phyloP scores from a whole-genome alignment of 1,284 basidiomycete species.

The Singerocomus inundabilis region DNA sequence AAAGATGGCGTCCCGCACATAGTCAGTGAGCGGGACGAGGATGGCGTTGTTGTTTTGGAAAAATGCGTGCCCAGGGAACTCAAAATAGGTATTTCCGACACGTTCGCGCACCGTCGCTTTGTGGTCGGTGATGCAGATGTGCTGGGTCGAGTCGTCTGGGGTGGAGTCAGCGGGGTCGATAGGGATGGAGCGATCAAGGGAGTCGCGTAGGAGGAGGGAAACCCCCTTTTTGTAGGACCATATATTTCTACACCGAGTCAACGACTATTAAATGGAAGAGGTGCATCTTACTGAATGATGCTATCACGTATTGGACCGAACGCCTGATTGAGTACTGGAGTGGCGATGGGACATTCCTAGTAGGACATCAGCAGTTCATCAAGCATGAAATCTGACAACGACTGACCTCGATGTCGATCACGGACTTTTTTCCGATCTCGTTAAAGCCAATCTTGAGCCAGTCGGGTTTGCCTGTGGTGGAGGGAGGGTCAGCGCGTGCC shows the following conservation, averaged over 20 bases:
- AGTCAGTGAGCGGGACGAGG: slow-evolving; percentile 77
- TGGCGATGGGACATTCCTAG: slow-evolving; percentile 96
- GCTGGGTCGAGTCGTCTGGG: slow-evolving; percentile 43
- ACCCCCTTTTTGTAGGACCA: slow-evolving; percentile 85
- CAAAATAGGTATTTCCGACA: slow-evolving; percentile 80
- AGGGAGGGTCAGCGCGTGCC: slow-evolving; percentile 38
- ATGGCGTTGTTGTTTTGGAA: slow-evolving; percentile 99
- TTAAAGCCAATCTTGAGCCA: slow-evolving; percentile 93
- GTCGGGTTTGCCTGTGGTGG: slow-evolving; percentile 43
- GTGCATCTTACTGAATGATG: slow-evolving; percentile 60
- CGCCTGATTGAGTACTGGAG: slow-evolving; percentile 75
- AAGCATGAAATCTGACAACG: too few species aligned
- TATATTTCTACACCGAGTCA: slow-evolving; percentile 60
- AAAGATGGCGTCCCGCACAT: slow-evolving; percentile 78
- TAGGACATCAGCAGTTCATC: too few species aligned
- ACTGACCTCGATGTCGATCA: slow-evolving; percentile 91
- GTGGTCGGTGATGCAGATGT: slow-evolving; percentile 84
- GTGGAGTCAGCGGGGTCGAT: slow-evolving; percentile 10
- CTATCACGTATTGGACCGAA: slow-evolving; percentile 62
- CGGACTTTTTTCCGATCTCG: slow-evolving; percentile 68
- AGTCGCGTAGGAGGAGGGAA: slow-evolving; percentile 90
- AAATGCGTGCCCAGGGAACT: slow-evolving; percentile 88
- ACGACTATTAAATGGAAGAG: too few species aligned
- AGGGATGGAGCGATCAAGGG: slow-evolving; percentile 45
- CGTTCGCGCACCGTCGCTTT: slow-evolving; percentile 80